Percentiles rank a stretch among this genome's conserved stretches.
Evolutionary conservation across 371 early-diverging fungal genomes (phyloP).

Genomic region (Umbelopsis sp.): DNA sequence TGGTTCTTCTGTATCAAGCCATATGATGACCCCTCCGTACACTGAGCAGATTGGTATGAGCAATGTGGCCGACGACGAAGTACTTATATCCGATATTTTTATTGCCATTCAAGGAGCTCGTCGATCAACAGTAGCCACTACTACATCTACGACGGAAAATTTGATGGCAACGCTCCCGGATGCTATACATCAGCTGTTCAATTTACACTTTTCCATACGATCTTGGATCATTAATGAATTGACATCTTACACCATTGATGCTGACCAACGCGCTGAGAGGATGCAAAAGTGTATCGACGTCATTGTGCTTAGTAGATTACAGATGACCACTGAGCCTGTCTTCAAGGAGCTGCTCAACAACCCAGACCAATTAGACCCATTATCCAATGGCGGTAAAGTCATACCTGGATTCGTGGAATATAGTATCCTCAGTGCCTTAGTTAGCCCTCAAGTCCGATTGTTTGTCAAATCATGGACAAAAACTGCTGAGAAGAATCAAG

Average conservation of each 20-base stretch:
- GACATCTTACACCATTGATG: constrained; percentile 48
- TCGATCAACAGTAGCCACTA: constrained; percentile 42
- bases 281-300: constrained; percentile 70
- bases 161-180: constrained; percentile 67
- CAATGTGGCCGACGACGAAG: constrained; percentile 47
- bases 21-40: not conserved
- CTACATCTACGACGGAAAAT: constrained; percentile 46
- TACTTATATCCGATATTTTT: constrained; percentile 73
- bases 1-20: not conserved
- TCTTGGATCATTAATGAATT: constrained; percentile 76
- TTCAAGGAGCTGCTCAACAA: not conserved
- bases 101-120: constrained; percentile 58
- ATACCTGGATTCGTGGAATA: constrained; percentile 83
- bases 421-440: constrained; percentile 73
- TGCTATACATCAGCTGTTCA: constrained; percentile 70
- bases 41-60: not conserved
- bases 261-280: constrained; percentile 56
- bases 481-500: constrained; percentile 51
- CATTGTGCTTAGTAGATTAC: constrained; percentile 46
- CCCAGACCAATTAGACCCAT: not conserved
- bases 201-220: constrained; percentile 72
- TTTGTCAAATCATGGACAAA: constrained; percentile 75
- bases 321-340: not conserved
- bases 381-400: constrained; percentile 19
- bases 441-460: constrained; percentile 78